Conservation (phyloP, 192 early-diverging fungal genomes). For the Backusella westeae region DNA sequence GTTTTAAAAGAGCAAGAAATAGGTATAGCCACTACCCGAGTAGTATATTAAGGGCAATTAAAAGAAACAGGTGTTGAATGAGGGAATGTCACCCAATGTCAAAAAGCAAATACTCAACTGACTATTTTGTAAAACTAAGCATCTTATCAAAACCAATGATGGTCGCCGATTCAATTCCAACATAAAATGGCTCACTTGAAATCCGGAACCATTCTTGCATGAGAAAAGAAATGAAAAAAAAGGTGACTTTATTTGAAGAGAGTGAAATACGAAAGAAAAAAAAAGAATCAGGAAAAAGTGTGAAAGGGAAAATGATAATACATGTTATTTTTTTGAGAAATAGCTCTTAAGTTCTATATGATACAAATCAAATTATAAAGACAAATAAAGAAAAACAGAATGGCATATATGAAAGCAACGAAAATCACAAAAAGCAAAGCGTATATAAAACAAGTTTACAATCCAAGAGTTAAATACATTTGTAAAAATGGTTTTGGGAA, state of each 20-base stretch:
- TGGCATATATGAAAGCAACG: not conserved
- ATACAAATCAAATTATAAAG: not conserved
- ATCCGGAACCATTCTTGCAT: not conserved
- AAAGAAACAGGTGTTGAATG: not conserved
- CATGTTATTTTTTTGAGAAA: not conserved
- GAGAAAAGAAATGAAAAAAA: not conserved
- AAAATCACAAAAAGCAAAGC: not conserved
- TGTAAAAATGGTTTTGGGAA: not conserved
- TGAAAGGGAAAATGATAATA: not conserved
- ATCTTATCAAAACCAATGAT: not conserved
- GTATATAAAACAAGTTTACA: not conserved
- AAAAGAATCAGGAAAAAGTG: not conserved
- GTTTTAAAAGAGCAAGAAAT: too few relatives aligned
- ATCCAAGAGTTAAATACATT: not conserved
- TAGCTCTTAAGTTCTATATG: not conserved
- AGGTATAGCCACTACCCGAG: too few relatives aligned
- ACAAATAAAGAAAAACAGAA: not conserved
- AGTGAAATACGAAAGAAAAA: not conserved
- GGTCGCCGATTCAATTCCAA: not conserved
- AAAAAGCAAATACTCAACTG: not conserved
- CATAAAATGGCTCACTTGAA: not conserved
- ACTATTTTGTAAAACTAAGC: not conserved
- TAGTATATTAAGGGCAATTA: too few relatives aligned
- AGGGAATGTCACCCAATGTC: too few relatives aligned
- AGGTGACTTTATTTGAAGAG: not conserved